Conservation (phyloP, 345 rosid genomes). For the Acer negundo region DNA sequence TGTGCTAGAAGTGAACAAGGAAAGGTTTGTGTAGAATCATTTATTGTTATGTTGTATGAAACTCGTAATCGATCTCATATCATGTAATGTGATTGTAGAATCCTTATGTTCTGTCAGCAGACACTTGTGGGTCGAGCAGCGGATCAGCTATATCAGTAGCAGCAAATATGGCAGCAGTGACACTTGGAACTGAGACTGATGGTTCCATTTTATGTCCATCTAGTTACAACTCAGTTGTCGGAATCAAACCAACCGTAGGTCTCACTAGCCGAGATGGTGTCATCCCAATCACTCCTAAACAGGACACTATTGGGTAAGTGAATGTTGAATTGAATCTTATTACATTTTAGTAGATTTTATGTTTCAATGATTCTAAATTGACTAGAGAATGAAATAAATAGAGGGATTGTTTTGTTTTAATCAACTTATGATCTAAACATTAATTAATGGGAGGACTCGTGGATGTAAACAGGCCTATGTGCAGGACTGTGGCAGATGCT, state of each 20-base stretch:
- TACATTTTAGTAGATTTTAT: too few relatives aligned
- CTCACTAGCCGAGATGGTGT: constrained; percentile 34
- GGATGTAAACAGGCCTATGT: constrained; percentile 47
- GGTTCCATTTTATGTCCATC: constrained; percentile 29
- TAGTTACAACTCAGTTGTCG: constrained; percentile 29
- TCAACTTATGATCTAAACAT: neutral
- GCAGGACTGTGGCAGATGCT: constrained; percentile 60
- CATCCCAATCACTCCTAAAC: constrained; percentile 29
- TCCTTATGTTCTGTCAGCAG: constrained; percentile 13
- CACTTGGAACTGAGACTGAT: constrained; percentile 27
- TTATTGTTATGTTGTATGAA: constrained; percentile 29
- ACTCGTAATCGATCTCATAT: constrained; percentile 52
- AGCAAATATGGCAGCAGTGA: constrained; percentile 32
- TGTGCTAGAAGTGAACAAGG: constrained; percentile 69
- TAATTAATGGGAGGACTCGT: neutral
- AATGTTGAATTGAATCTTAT: too few relatives aligned
- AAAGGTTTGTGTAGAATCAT: constrained; percentile 40
- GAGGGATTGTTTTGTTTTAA: neutral
- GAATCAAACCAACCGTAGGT: constrained; percentile 33
- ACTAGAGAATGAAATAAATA: too few relatives aligned
- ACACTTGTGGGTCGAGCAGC: constrained; percentile 31
- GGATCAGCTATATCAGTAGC: constrained; percentile 35
- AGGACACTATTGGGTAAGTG: constrained; percentile 34
- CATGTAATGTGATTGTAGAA: constrained; percentile 14
- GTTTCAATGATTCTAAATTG: too few relatives aligned